Percentiles rank a stretch among this genome's conserved stretches.
phyloP scores from a whole-genome alignment of 495 filamentous ascomycete species.

The Penicillium canescens region DNA sequence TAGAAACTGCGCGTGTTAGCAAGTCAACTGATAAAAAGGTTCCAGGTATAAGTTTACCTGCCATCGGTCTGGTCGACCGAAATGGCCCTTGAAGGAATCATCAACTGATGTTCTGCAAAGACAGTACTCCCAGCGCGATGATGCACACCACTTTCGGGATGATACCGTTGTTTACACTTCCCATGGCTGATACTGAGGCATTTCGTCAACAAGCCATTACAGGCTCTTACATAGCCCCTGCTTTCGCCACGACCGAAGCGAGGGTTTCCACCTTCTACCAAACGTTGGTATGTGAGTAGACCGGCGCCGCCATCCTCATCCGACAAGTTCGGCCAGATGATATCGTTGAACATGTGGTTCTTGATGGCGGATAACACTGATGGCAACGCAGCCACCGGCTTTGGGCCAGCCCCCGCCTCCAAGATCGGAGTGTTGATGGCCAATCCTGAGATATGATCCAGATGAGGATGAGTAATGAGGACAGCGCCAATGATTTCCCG shows the following conservation, averaged over 20 bases:
- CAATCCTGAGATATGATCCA: slow-evolving; percentile 90
- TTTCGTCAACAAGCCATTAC: slow-evolving; percentile 76
- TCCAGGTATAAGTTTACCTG: slow-evolving; percentile 19
- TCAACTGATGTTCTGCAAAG: slow-evolving; percentile 36
- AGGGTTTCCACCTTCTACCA: slow-evolving; percentile 83
- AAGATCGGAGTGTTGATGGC: slow-evolving; percentile 89
- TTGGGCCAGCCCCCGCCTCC: slow-evolving; percentile 69
- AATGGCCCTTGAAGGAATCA: slow-evolving; percentile 28
- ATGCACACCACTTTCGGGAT: slow-evolving; percentile 45
- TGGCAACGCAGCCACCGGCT: slow-evolving; percentile 80
- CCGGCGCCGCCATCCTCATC: slow-evolving; percentile 96
- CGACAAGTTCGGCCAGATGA: slow-evolving; percentile 97
- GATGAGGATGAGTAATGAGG: slow-evolving; percentile 90
- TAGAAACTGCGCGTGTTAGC: slow-evolving; percentile 22
- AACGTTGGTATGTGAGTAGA: slow-evolving; percentile 83
- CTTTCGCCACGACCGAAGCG: slow-evolving; percentile 73
- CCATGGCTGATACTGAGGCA: slow-evolving; percentile 84
- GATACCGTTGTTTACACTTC: slow-evolving; percentile 72
- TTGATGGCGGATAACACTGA: slow-evolving; percentile 87
- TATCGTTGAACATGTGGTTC: slow-evolving; percentile 91
- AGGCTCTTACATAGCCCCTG: slow-evolving; percentile 80
- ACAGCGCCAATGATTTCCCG: slow-evolving; percentile 79
- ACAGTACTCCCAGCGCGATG: slow-evolving; percentile 57
- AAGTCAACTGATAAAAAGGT: background rate
- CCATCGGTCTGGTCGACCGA: slow-evolving; percentile 35